Conservation (phyloP, 202 grass and related monocot species). For the Zoysia matrella region DNA sequence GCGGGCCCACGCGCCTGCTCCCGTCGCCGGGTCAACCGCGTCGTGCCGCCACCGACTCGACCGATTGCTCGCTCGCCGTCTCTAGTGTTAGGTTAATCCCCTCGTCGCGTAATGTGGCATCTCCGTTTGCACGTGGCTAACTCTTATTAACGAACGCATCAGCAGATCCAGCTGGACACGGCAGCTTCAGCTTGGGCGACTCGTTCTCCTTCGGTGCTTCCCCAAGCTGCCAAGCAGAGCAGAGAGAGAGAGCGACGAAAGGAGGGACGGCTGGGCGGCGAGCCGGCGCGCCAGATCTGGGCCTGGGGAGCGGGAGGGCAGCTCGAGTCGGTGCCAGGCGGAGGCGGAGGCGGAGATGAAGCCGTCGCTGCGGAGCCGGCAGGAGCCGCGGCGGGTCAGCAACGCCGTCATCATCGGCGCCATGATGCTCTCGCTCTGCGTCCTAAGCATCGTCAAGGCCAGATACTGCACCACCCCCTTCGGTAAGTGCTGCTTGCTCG, state of each 20-base stretch:
- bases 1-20: no score
- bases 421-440: not conserved
- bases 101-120: no score
- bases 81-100: no score
- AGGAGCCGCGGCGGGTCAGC: no score
- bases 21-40: no score
- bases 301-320: not conserved
- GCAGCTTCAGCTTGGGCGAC: not conserved
- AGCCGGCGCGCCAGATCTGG: constrained; percentile 43
- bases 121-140: no score
- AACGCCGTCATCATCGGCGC: no score
- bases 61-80: no score
- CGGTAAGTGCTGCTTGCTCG: constrained; percentile 18
- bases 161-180: constrained; percentile 27
- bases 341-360: constrained; percentile 51
- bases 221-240: not conserved
- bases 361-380: constrained; percentile 47
- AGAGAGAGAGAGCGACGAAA: not conserved
- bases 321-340: not conserved
- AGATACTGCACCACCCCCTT: constrained; percentile 67
- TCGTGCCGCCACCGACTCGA: no score
- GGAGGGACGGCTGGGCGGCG: not conserved
- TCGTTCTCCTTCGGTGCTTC: not conserved
- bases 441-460: constrained; percentile 70
- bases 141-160: no score